phyloP scores from a whole-genome alignment of 495 filamentous ascomycete species.

The Hypoxylon crocopeplum region DNA sequence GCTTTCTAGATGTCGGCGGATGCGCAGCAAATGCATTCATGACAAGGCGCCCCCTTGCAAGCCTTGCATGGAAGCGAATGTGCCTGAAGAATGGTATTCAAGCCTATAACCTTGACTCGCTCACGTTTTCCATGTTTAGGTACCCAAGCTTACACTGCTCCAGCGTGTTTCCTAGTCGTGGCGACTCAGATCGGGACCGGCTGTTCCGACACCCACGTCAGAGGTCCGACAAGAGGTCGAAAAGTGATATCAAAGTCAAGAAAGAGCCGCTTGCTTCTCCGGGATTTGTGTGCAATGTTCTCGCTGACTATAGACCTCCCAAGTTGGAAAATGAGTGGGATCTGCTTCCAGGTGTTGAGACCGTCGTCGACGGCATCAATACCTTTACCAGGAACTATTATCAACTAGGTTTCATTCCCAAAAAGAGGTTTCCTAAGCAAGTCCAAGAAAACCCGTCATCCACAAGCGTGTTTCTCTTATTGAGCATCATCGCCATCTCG shows the following conservation, averaged over 20 bases:
- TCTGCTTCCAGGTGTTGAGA: slow-evolving; percentile 48
- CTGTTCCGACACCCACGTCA: slow-evolving; percentile 55
- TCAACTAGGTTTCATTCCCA: slow-evolving; percentile 60
- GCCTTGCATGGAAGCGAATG: slow-evolving; percentile 50
- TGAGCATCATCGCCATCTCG: slow-evolving; percentile 56
- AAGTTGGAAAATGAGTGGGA: slow-evolving; percentile 51
- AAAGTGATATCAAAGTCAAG: slow-evolving; percentile 47
- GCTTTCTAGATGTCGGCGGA: slow-evolving; percentile 53
- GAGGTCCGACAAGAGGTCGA: slow-evolving; percentile 49
- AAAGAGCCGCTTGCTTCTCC: slow-evolving; percentile 45
- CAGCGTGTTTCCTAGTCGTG: slow-evolving; percentile 53
- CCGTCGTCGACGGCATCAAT: slow-evolving; percentile 53
- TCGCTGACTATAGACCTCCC: slow-evolving; percentile 28
- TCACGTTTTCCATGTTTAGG: neutral
- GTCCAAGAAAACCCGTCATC: slow-evolving; percentile 48
- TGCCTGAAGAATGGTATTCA: slow-evolving; percentile 50
- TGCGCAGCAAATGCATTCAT: slow-evolving; percentile 58
- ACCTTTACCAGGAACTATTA: slow-evolving; percentile 56
- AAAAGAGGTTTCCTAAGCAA: slow-evolving; percentile 52
- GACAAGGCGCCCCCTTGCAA: slow-evolving; percentile 54
- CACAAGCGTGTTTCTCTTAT: slow-evolving; percentile 55
- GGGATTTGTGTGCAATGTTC: slow-evolving; percentile 30
- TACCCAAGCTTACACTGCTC: slow-evolving; percentile 1
- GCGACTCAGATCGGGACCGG: slow-evolving; percentile 52
- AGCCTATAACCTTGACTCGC: neutral